Base-by-base conservation (phyloP, 768 basidiomycete genomes). In the Thelephora ganbajun region DNA sequence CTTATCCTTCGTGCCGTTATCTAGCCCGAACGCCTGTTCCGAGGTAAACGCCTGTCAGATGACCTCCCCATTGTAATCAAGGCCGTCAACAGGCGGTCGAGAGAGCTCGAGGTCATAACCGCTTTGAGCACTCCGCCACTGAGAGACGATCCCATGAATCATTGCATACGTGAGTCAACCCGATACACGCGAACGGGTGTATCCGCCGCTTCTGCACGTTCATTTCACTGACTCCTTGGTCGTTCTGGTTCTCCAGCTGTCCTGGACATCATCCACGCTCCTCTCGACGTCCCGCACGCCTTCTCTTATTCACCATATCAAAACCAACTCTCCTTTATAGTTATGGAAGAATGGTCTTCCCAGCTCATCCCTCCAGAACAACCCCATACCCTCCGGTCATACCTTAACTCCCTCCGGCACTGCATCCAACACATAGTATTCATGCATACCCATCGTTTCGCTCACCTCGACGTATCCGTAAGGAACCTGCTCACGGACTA, bases 261-360 rank as follows among this genome's bases (percentile, higher is more conserved):
- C 16, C 59, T 83, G 26, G 80, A 79, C 55, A 60, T 83, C 16
- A 71, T 87, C 44, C 71, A 75, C 52, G 64, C 74, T 18, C 59
- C 64, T n/a, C n/a, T n/a, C 2, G 56, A 66, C 9, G 79, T n/a
- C n/a, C n/a, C n/a, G n/a, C n/a, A n/a, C n/a, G n/a, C n/a, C n/a
- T n/a, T n/a, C n/a, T n/a, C n/a, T n/a, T n/a, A n/a, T n/a, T n/a
- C 82, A 49, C 5, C 5, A 30, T 9, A 30, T 9, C 26, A 9
- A 30, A 9, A 30, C 4, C 59, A 65, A 44, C 57, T 81, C 34
- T 76, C 68, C 12, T 79, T 87, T 55, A 77, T 87, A 48, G 76
- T 86, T 20, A 85, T 84, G 82, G 84, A 86, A 57, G 74, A 83
- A 61, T 87, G 84, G 84, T 79, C 77, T 12, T 68, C 81, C 11